Conservation (phyloP, 805 yeast species). For the Pichia cephalocereana region DNA sequence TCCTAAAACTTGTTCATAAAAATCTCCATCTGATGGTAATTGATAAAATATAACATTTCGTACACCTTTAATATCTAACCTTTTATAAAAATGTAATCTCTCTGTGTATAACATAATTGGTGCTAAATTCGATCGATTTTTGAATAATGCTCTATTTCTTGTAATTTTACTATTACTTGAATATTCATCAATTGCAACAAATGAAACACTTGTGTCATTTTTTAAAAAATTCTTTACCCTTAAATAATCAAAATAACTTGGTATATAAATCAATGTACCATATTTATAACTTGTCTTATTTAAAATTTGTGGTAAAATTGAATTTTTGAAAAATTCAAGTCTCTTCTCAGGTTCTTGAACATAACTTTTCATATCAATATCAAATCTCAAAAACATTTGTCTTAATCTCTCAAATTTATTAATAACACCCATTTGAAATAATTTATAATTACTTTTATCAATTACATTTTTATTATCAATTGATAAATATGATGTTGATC, state of each 20-base stretch:
- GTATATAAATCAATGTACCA: conserved; percentile 75
- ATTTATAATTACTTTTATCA: conserved; percentile 44
- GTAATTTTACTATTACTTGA: conserved; percentile 62
- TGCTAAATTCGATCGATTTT: conserved; percentile 26
- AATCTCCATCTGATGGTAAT: conserved; percentile 75
- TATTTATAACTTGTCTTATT: conserved; percentile 51
- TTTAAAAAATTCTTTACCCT: conserved; percentile 66
- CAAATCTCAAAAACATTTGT: conserved; percentile 68
- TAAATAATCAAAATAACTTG: conserved; percentile 79
- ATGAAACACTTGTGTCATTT: conserved; percentile 51
- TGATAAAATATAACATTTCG: conserved; percentile 75
- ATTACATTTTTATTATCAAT: conserved; percentile 34
- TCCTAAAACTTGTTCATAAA: conserved; percentile 67
- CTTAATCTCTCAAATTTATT: conserved; percentile 39
- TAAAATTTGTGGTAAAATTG: conserved; percentile 62
- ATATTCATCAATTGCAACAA: conserved; percentile 78
- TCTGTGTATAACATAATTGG: conserved; percentile 81
- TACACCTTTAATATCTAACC: conserved; percentile 80
- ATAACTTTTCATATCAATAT: conserved; percentile 34
- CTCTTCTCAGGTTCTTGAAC: conserved; percentile 71
- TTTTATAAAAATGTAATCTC: conserved; percentile 84
- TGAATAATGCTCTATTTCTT: conserved; percentile 62
- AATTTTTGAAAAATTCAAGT: conserved; percentile 69
- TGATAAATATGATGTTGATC: conserved; percentile 50
- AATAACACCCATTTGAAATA: conserved; percentile 22